Conservation (phyloP, 148 eudicot species). For the Fagopyrum esculentum region DNA sequence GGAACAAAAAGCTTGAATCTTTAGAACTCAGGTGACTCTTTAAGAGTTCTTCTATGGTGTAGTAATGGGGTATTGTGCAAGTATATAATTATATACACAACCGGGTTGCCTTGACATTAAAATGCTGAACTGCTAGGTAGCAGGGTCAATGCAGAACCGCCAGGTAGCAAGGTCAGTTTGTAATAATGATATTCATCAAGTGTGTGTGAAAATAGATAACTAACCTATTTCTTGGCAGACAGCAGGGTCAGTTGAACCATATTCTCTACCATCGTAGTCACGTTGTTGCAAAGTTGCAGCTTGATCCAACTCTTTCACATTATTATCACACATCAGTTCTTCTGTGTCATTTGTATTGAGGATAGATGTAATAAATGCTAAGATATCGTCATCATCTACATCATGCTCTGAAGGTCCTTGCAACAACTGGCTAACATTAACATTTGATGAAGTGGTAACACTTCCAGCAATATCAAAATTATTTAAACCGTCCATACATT, state of each 20-base stretch:
- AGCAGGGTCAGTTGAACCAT: constrained; percentile 20
- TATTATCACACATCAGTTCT: constrained; percentile 2
- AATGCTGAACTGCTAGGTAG: neutral
- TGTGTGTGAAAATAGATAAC: too few relatives aligned
- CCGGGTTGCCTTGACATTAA: neutral
- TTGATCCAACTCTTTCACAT: too few relatives aligned
- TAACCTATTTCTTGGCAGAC: neutral
- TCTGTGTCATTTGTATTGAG: constrained; percentile 33
- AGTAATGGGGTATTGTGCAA: neutral
- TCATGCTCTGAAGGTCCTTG: too few relatives aligned
- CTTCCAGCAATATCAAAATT: neutral
- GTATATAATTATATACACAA: neutral
- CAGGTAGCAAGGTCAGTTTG: too few relatives aligned
- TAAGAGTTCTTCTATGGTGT: neutral
- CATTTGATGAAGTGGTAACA: neutral
- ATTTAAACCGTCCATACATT: neutral
- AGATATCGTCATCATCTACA: too few relatives aligned
- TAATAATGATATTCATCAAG: too few relatives aligned
- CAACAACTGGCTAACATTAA: too few relatives aligned
- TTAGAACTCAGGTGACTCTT: too few relatives aligned
- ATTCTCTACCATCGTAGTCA: constrained; percentile 24
- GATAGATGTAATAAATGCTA: neutral
- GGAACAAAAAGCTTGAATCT: too few relatives aligned
- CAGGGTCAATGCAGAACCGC: too few relatives aligned
- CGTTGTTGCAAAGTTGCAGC: constrained; percentile 1